Percentiles rank a stretch among this genome's conserved stretches.
Evolutionary conservation across 2,329 filamentous ascomycete species (phyloP).

Genomic region (Bipolaris cookei): DNA sequence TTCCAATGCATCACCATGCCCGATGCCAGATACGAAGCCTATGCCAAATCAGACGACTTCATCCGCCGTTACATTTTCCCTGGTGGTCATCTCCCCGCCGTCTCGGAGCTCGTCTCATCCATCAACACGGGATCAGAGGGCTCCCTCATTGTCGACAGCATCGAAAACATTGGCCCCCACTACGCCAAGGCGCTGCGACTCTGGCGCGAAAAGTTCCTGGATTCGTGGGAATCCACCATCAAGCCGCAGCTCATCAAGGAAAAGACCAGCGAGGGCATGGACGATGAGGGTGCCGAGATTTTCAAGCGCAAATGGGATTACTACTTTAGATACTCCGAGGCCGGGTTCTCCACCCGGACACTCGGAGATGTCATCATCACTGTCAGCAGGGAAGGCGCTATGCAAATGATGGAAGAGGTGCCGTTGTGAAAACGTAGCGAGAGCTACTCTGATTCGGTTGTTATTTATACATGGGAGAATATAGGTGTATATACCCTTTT

Average conservation of each 20-base stretch:
- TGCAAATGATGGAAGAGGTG: conserved; percentile 73
- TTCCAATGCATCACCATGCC: conserved; percentile 83
- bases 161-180: conserved; percentile 77
- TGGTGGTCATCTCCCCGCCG: conserved; percentile 73
- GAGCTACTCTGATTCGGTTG: background rate
- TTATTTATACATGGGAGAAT: background rate
- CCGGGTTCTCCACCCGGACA: conserved; percentile 74
- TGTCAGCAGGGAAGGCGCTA: conserved; percentile 67
- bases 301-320: conserved; percentile 79
- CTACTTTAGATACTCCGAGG: conserved; percentile 78
- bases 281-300: conserved; percentile 68
- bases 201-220: conserved; percentile 71
- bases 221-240: conserved; percentile 67
- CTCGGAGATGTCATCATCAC: conserved; percentile 76
- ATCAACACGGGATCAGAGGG: conserved; percentile 67
- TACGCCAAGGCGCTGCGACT: conserved; percentile 72
- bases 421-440: conserved; percentile 56
- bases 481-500: background rate
- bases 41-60: conserved; percentile 72
- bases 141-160: conserved; percentile 68
- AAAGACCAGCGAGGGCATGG: conserved; percentile 65
- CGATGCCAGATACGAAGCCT: conserved; percentile 69
- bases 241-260: conserved; percentile 64
- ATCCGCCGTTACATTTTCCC: conserved; percentile 81
- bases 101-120: conserved; percentile 68